A percentile compares a stretch with the other conserved stretches of the same genome.
Conservation (phyloP, 768 basidiomycete species). For the Basidioascus undulatus region DNA sequence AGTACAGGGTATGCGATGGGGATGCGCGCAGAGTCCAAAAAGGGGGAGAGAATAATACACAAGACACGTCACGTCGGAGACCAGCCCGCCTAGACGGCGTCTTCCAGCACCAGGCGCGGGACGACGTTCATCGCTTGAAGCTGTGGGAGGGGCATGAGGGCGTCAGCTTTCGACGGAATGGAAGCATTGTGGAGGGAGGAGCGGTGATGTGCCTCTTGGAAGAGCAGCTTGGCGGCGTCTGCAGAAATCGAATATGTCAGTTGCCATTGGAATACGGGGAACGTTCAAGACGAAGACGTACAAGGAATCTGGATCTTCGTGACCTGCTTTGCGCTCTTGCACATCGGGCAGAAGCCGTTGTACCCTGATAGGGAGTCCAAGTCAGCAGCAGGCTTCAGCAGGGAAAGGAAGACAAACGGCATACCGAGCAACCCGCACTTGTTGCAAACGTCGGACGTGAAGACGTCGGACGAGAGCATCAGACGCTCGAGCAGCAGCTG, state of each 20-base stretch:
- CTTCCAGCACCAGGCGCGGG: constrained; percentile 65
- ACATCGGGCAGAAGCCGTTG: constrained; percentile 90
- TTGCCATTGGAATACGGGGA: background rate
- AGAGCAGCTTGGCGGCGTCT: constrained; percentile 25
- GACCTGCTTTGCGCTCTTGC: constrained; percentile 92
- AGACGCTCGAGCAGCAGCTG: constrained; percentile 85
- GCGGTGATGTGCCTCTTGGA: constrained; percentile 45
- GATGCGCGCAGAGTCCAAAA: no score
- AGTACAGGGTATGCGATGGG: no score
- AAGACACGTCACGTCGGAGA: no score
- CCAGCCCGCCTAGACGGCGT: no score
- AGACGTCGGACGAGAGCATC: constrained; percentile 98
- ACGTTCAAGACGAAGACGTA: constrained; percentile 30
- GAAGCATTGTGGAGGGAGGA: background rate
- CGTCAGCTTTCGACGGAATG: background rate
- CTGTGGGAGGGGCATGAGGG: constrained; percentile 20
- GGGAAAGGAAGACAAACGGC: background rate
- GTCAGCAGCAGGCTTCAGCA: background rate
- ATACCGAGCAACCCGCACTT: constrained; percentile 89
- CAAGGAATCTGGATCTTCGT: constrained; percentile 88
- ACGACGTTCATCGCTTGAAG: constrained; percentile 95
- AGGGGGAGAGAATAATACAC: no score
- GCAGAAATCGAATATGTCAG: background rate
- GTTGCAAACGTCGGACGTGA: constrained; percentile 87
- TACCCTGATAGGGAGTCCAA: constrained; percentile 18